A percentile compares a stretch with the other conserved stretches of the same genome.
phyloP scores from a whole-genome alignment of 345 rosid genomes.

The Salix koriyanagi region DNA sequence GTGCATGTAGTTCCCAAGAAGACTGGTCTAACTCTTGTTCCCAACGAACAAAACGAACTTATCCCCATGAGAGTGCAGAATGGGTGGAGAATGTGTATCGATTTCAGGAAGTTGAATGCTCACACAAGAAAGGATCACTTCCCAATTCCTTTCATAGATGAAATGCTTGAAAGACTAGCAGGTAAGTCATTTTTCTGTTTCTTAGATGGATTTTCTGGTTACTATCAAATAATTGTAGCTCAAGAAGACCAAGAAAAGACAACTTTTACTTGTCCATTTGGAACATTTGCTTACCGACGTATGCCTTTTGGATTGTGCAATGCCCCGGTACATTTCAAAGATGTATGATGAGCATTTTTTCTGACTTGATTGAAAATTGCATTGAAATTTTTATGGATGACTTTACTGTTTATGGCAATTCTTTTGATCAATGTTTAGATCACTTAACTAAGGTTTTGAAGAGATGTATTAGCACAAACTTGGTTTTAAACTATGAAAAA shows the following conservation, averaged over 20 bases:
- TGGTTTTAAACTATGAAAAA: neutral
- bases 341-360: neutral
- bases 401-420: neutral
- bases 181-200: too few relatives aligned
- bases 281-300: too few relatives aligned
- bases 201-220: neutral
- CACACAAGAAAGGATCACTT: too few relatives aligned
- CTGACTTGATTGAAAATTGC: neutral
- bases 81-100: neutral
- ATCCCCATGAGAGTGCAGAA: neutral
- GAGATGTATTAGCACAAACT: neutral
- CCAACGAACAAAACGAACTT: neutral
- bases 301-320: neutral
- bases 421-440: neutral
- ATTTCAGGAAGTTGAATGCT: neutral
- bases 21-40: neutral
- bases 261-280: neutral
- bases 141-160: neutral
- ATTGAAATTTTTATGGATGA: slow-evolving; percentile 10
- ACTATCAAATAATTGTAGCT: neutral
- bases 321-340: neutral
- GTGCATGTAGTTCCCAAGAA: too few relatives aligned
- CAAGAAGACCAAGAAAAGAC: neutral
- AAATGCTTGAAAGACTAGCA: neutral
- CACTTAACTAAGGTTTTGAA: neutral